Evolutionary conservation across 495 filamentous ascomycete species (phyloP).

Genomic region (Choiromyces venosus): DNA sequence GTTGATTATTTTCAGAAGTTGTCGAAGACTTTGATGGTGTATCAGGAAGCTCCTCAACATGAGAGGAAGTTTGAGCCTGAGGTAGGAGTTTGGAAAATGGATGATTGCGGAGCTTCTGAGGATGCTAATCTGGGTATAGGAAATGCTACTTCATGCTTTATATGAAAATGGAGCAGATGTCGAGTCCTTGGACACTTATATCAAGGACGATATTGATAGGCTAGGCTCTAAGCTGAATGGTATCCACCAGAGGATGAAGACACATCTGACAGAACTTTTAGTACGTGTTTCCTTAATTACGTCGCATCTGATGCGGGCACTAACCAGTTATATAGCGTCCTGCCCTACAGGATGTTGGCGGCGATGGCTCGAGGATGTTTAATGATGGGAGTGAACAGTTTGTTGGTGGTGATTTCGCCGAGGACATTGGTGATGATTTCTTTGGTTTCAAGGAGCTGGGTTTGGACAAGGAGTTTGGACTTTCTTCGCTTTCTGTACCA

Average conservation of each 20-base stretch:
- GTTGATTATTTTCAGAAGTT: constrained; percentile 85
- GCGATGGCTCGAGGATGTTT: constrained; percentile 85
- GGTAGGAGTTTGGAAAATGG: constrained; percentile 11
- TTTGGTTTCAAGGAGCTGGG: constrained; percentile 97
- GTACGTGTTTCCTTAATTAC: constrained; percentile 29
- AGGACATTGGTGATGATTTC: constrained; percentile 96
- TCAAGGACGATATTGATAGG: constrained; percentile 90
- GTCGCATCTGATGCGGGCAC: constrained; percentile 22
- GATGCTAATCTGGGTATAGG: constrained; percentile 47
- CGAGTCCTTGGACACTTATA: constrained; percentile 77
- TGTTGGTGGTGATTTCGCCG: constrained; percentile 90
- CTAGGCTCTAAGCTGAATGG: constrained; percentile 71
- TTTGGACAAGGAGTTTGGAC: constrained; percentile 79
- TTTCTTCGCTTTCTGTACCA: constrained; percentile 80
- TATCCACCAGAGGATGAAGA: constrained; percentile 89
- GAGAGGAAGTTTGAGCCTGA: constrained; percentile 39
- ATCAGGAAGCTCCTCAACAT: constrained; percentile 59
- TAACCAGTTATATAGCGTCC: constrained; percentile 53
- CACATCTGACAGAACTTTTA: constrained; percentile 79
- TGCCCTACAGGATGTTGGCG: constrained; percentile 69
- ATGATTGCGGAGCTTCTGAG: not conserved
- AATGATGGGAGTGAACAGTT: constrained; percentile 97
- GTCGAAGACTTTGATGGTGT: constrained; percentile 67
- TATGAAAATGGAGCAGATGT: constrained; percentile 74
- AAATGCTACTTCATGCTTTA: constrained; percentile 80